Percentiles rank a stretch among this genome's conserved stretches.
Conservation (phyloP, 768 basidiomycete species). For the Russula sp. region DNA sequence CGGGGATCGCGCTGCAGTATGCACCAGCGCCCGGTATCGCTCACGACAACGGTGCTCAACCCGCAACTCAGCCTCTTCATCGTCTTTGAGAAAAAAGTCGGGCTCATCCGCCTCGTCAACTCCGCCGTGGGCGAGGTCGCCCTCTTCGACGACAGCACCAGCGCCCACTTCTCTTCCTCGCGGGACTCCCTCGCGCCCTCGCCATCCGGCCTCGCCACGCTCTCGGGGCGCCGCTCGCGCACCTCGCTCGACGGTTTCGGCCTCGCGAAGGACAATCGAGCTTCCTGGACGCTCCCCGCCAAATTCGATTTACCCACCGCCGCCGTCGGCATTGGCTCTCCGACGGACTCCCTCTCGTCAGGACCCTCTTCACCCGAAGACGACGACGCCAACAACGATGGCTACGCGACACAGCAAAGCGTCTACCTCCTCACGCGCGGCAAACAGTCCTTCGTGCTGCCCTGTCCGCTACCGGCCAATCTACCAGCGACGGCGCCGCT, state of each 20-base stretch:
- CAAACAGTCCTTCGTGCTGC: constrained; percentile 59
- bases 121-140: constrained; percentile 77
- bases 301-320: constrained; percentile 41
- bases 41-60: constrained; percentile 44
- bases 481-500: constrained; percentile 46
- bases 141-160: constrained; percentile 41
- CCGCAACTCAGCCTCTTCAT: constrained; percentile 76
- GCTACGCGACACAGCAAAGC: constrained; percentile 26
- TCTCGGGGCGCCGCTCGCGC: constrained; percentile 34
- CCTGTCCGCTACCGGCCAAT: constrained; percentile 58
- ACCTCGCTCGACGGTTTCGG: constrained; percentile 41
- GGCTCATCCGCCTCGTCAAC: constrained; percentile 75
- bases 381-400: neutral
- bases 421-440: constrained; percentile 68
- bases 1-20: constrained; percentile 6
- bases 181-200: constrained; percentile 27
- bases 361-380: constrained; percentile 26
- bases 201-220: constrained; percentile 24
- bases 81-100: constrained; percentile 82
- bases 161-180: neutral
- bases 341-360: neutral
- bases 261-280: constrained; percentile 36
- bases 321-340: constrained; percentile 23
- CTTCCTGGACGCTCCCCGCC: constrained; percentile 46
- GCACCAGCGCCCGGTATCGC: constrained; percentile 2